Evolutionary conservation across 257 asterid genomes (phyloP).

Genomic region (Lycium ferocissimum): DNA sequence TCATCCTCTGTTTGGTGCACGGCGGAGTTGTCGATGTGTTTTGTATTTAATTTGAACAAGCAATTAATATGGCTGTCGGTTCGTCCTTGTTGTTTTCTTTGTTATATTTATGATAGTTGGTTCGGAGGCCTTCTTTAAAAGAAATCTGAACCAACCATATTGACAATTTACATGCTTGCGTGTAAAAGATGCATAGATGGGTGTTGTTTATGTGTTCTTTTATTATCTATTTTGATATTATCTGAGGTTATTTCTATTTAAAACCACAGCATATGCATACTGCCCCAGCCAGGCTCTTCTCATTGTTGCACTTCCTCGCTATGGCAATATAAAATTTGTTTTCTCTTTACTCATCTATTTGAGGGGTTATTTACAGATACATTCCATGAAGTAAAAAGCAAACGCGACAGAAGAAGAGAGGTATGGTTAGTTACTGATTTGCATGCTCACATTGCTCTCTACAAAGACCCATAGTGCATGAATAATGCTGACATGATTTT

Average conservation of each 20-base stretch:
- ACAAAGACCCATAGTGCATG: neutral
- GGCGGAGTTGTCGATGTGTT: neutral
- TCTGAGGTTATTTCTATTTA: neutral
- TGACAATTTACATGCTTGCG: neutral
- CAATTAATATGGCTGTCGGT: neutral
- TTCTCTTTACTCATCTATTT: conserved; percentile 16
- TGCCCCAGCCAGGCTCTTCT: conserved; percentile 13
- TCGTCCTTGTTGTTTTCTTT: neutral
- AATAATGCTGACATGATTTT: neutral
- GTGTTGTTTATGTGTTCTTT: neutral
- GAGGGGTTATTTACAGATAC: conserved; percentile 64
- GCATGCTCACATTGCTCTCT: conserved; percentile 22
- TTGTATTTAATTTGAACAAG: conserved; percentile 17
- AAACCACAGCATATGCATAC: neutral
- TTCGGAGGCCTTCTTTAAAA: neutral
- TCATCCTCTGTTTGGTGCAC: neutral
- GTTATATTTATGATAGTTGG: neutral
- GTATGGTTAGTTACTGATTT: conserved; percentile 41
- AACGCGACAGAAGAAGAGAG: conserved; percentile 79
- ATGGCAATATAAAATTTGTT: conserved; percentile 4
- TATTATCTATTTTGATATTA: neutral
- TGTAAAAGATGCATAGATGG: neutral
- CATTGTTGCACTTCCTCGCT: neutral
- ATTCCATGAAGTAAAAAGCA: conserved; percentile 87
- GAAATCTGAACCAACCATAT: neutral